phyloP scores from a whole-genome alignment of 148 eudicot species.

The Nyssa sinensis region DNA sequence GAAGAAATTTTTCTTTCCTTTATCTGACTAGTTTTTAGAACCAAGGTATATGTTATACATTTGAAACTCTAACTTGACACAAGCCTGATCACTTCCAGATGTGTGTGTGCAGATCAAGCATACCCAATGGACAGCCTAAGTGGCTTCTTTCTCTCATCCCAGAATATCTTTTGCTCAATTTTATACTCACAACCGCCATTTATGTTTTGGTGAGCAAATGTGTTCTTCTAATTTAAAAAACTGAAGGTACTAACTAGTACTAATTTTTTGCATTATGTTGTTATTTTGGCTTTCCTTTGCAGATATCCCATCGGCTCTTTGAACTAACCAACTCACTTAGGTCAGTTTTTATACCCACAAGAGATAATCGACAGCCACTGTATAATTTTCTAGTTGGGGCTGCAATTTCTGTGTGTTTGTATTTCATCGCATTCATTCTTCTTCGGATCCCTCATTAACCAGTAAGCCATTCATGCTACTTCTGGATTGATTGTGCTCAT shows the following conservation, averaged over 20 bases:
- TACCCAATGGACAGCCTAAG: constrained; percentile 96
- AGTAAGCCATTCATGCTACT: constrained; percentile 39
- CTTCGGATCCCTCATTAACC: constrained; percentile 59
- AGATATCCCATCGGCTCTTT: constrained; percentile 84
- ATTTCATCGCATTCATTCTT: constrained; percentile 64
- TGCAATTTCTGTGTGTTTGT: constrained; percentile 61
- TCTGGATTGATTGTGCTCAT: not conserved
- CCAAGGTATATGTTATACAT: not conserved
- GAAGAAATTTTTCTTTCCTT: not conserved
- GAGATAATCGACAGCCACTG: constrained; percentile 68
- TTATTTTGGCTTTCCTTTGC: constrained; percentile 28
- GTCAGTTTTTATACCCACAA: constrained; percentile 74
- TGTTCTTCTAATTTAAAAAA: not conserved
- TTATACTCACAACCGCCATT: constrained; percentile 88
- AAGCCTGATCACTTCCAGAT: not conserved
- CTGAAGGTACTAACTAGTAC: not conserved
- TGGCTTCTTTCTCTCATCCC: constrained; percentile 89
- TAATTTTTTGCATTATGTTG: not conserved
- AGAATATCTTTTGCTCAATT: constrained; percentile 87
- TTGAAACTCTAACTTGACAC: not conserved
- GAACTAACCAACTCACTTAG: constrained; percentile 81
- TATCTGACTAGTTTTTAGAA: not conserved
- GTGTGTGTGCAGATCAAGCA: constrained; percentile 55
- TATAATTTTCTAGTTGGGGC: constrained; percentile 76
- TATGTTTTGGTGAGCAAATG: constrained; percentile 65